Conservation (phyloP, 2,329 filamentous ascomycete species). For the Fusarium sp. region DNA sequence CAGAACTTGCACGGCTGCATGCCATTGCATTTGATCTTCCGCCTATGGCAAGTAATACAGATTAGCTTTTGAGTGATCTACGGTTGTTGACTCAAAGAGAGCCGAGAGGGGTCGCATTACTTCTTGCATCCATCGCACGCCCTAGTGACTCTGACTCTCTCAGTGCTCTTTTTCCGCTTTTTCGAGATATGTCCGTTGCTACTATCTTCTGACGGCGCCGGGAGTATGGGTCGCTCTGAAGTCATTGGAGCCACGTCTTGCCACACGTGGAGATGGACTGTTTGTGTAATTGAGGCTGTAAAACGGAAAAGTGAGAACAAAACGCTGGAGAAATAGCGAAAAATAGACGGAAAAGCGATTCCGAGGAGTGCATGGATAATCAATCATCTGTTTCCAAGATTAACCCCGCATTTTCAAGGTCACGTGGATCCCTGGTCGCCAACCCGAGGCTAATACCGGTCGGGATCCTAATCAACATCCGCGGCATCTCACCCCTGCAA, state of each 20-base stretch:
- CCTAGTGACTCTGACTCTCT: conserved; percentile 46
- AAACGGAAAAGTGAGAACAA: conserved; percentile 21
- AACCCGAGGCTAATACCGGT: background rate
- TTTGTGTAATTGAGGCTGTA: conserved; percentile 8
- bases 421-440: conserved; percentile 12
- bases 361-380: conserved; percentile 25
- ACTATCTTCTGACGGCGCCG: conserved; percentile 22
- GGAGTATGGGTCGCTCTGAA: conserved; percentile 29
- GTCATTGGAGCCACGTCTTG: conserved; percentile 22
- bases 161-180: conserved; percentile 46
- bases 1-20: conserved; percentile 48
- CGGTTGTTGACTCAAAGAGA: background rate
- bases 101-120: conserved; percentile 19
- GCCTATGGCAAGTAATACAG: conserved; percentile 16
- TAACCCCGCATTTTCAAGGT: conserved; percentile 19
- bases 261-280: background rate
- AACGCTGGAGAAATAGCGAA: background rate
- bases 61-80: conserved; percentile 21
- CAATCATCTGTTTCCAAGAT: no score
- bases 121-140: conserved; percentile 50
- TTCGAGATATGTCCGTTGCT: conserved; percentile 18
- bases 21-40: conserved; percentile 49
- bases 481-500: background rate
- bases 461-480: background rate
- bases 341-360: conserved; percentile 28